These are phyloP conservation scores for Elsinoe perseae DNA, from an alignment of 2,329 filamentous ascomycete species.

Conservation along the genomic window DNA sequence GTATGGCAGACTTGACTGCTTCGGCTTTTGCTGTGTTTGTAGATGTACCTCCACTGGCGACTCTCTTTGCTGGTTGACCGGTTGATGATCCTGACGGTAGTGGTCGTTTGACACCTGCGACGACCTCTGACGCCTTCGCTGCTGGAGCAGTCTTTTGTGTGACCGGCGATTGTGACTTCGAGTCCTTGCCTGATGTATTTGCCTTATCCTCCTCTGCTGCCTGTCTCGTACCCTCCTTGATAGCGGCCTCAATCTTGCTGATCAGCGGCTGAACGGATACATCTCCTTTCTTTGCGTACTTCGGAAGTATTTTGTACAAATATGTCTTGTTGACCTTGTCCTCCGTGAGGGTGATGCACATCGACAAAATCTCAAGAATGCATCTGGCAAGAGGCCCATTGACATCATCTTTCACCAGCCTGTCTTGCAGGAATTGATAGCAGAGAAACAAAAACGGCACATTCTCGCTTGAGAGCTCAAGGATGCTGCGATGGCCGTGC, in stretches of 20 bases:
- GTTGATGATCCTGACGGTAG: constrained; percentile 16
- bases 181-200: constrained; percentile 25
- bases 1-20: constrained; percentile 17
- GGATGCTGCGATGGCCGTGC: constrained; percentile 40
- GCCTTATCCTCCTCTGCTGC: constrained; percentile 29
- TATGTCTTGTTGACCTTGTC: constrained; percentile 56
- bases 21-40: constrained; percentile 5
- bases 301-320: constrained; percentile 56
- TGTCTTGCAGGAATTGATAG: constrained; percentile 44
- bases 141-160: constrained; percentile 13
- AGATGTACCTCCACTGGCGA: constrained; percentile 20
- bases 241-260: constrained; percentile 41
- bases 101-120: constrained; percentile 30
- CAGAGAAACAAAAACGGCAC: constrained; percentile 37
- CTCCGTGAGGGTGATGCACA: constrained; percentile 54
- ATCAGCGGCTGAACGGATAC: constrained; percentile 56
- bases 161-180: constrained; percentile 22
- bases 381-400: constrained; percentile 36
- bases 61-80: constrained; percentile 29
- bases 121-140: constrained; percentile 21
- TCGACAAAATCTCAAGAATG: constrained; percentile 52
- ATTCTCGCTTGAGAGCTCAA: constrained; percentile 35
- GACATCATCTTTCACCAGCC: constrained; percentile 39
- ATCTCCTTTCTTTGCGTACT: constrained; percentile 58
- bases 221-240: constrained; percentile 37